Conservation (phyloP, 1,139 yeast genomes). For the Yueomyces sp. region DNA sequence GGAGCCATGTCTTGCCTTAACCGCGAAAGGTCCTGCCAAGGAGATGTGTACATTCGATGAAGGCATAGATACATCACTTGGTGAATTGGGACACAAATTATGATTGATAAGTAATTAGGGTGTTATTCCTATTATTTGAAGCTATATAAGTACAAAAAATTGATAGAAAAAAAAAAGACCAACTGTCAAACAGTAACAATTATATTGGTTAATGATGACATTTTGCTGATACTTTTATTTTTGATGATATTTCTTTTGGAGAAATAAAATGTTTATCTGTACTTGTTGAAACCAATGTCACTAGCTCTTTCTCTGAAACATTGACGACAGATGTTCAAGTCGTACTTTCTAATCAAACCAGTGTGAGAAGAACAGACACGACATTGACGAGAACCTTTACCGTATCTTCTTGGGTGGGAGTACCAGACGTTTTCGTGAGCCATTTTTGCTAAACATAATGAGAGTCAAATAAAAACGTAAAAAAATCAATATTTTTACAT, state of each 20-base stretch:
- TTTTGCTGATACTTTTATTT: too few relatives aligned
- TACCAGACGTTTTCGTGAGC: conserved; percentile 99
- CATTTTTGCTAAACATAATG: conserved; percentile 38
- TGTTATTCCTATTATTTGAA: too few relatives aligned
- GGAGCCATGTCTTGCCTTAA: too few relatives aligned
- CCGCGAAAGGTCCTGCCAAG: too few relatives aligned
- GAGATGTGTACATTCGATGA: too few relatives aligned
- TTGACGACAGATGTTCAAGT: conserved; percentile 99
- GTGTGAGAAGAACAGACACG: conserved; percentile 98
- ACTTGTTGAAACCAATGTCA: conserved; percentile 99
- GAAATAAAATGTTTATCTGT: conserved; percentile 50
- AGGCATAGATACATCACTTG: too few relatives aligned
- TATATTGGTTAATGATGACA: too few relatives aligned
- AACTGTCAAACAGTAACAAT: too few relatives aligned
- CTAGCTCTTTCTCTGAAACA: conserved; percentile 99
- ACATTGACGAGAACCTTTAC: conserved; percentile 99
- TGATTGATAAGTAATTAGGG: too few relatives aligned
- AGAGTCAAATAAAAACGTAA: background rate
- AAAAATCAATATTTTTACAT: background rate
- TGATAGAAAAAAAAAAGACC: too few relatives aligned
- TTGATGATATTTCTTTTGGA: conserved; percentile 2
- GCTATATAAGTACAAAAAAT: background rate
- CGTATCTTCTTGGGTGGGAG: conserved; percentile 99
- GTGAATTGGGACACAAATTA: too few relatives aligned
- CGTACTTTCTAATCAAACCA: conserved; percentile 99